Conservation (phyloP, 2,329 filamentous ascomycete species). For the Ceratocystis albifundus region DNA sequence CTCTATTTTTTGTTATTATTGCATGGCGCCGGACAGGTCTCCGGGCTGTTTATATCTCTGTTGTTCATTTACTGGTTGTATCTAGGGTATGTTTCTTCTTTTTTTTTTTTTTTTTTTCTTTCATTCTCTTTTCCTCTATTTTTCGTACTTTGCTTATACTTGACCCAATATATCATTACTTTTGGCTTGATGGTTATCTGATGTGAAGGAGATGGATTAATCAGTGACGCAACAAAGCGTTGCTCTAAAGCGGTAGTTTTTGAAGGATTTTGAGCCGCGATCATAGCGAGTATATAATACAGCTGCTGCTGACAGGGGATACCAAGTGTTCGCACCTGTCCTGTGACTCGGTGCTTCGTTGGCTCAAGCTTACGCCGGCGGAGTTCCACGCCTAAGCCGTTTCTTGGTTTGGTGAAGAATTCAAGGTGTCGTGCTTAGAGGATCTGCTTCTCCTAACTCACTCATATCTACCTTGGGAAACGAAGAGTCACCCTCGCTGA, state of each 20-base stretch:
- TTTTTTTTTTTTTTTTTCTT: too few species aligned
- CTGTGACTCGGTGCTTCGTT: too few species aligned
- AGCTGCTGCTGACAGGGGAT: too few species aligned
- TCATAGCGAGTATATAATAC: background rate
- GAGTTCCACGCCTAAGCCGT: too few species aligned
- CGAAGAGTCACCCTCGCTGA: too few species aligned
- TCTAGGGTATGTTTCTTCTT: conserved; percentile 10
- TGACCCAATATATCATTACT: background rate
- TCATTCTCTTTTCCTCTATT: too few species aligned
- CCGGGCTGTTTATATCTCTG: conserved; percentile 6
- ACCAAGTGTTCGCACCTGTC: too few species aligned
- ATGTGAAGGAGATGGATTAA: background rate
- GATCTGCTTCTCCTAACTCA: too few species aligned
- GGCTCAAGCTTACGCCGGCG: too few species aligned
- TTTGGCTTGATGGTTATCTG: background rate
- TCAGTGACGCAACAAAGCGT: background rate
- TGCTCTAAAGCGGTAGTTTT: background rate
- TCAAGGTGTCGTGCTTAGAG: too few species aligned
- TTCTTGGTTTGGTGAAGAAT: too few species aligned
- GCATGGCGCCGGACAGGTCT: conserved; percentile 13
- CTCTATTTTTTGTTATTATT: conserved; percentile 8
- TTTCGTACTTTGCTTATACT: background rate
- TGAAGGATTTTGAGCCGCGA: background rate
- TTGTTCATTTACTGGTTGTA: conserved; percentile 10
- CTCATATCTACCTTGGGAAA: too few species aligned